Base-by-base conservation (phyloP, 2,329 filamentous ascomycete genomes). In the Metarhizium rileyi region DNA sequence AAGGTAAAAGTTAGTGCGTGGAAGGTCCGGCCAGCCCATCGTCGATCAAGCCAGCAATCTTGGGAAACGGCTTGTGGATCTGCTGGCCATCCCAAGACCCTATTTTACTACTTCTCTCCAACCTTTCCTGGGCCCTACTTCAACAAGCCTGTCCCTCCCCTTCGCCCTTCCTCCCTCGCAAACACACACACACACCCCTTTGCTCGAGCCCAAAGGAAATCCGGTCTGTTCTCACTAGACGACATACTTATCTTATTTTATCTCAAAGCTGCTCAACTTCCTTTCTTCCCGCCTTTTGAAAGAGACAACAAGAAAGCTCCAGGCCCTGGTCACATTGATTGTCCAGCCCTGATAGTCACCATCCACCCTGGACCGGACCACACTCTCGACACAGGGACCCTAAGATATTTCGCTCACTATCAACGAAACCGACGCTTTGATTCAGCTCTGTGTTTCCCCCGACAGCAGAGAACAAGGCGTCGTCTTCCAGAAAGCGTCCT, bases 1-100 rank as follows among this genome's bases (percentile, higher is more conserved):
- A 33, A 38, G 35, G 35, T 20, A n/a, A 38, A 7, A 18, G 28
- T 6, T 7, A 38, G 35, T 20, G 7, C 35, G n/a, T 45, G 30
- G 48, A 36, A 46, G 20, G 23, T 4, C 40, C 22, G 41, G 47
- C 44, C 51, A 46, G 42, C n/a, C n/a, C 45, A 52, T 52, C 51
- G 51, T 45, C 48, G 51, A 52, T 52, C 42, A 52, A 48, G 44
- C 44, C 38, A 25, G 43, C 41, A 9, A 42, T 48, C 48, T 40
- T 40, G 20, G 48, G 47, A 42, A 42, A 48, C 46, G 30, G 28
- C 47, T 16, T 44, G 30, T 47, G 47, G 50, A 50, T 49, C 47
- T 36, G 46, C 47, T 38, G 30, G 25, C 33, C 47, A 47, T 44
- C 38, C 47, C 38, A 26, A 44, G 26, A 47, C 44, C 50, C 50